Evolutionary conservation across 768 basidiomycete genomes (phyloP).

Genomic region (Wakefieldia striispora): DNA sequence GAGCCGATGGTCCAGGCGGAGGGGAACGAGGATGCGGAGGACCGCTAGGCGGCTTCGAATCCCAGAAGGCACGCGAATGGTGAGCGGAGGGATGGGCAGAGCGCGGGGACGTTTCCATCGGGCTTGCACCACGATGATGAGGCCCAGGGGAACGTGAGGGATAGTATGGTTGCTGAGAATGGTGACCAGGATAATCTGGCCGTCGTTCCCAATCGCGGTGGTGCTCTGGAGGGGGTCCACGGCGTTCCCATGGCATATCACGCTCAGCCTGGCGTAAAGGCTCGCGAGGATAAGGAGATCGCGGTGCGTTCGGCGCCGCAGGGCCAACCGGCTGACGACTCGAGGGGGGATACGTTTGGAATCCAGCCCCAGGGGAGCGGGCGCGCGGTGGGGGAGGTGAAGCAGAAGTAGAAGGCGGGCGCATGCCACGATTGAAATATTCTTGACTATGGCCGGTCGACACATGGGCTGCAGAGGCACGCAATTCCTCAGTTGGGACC

Average conservation of each 20-base stretch:
- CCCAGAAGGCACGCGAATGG: constrained; percentile 52
- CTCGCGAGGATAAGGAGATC: constrained; percentile 61
- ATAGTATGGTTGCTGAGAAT: constrained; percentile 33
- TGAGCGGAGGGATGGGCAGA: constrained; percentile 41
- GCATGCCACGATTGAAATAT: constrained; percentile 51
- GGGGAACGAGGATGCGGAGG: constrained; percentile 32
- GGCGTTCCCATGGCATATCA: constrained; percentile 62
- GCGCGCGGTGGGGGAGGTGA: constrained; percentile 56
- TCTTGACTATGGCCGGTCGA: constrained; percentile 50
- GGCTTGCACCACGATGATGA: constrained; percentile 44
- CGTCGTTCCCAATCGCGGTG: constrained; percentile 54
- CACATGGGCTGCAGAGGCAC: constrained; percentile 37
- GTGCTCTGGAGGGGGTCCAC: constrained; percentile 42
- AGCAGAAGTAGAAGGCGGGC: constrained; percentile 55
- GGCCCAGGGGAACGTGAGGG: constrained; percentile 36
- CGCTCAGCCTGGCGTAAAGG: constrained; percentile 44
- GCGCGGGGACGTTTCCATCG: constrained; percentile 63
- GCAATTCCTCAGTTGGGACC: constrained; percentile 50
- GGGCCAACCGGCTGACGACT: constrained; percentile 50
- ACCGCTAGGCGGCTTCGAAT: constrained; percentile 47
- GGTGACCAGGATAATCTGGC: constrained; percentile 33
- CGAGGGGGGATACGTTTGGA: constrained; percentile 47
- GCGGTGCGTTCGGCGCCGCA: constrained; percentile 52
- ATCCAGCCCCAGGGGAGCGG: constrained; percentile 50
- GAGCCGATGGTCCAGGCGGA: constrained; percentile 34